These are phyloP conservation scores for Chamaenerion angustifolium DNA, from an alignment of 345 rosid genomes.

Conservation along the genomic window DNA sequence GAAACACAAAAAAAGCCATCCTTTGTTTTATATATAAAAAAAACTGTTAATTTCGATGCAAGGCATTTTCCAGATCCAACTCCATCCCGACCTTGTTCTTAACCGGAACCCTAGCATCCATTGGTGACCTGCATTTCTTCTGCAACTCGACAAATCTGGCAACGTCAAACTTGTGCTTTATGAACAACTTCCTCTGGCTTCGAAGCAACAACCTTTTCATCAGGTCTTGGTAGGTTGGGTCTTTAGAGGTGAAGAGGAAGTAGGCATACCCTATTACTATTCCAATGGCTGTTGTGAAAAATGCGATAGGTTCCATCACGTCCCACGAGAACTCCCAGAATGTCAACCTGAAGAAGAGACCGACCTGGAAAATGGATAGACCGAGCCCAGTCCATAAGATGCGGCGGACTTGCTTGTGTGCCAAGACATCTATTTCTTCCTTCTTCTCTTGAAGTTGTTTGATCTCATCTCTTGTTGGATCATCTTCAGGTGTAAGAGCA, in stretches of 20 bases:
- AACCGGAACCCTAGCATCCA: constrained; percentile 39
- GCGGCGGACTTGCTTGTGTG: constrained; percentile 82
- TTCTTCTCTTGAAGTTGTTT: constrained; percentile 48
- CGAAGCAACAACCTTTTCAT: constrained; percentile 81
- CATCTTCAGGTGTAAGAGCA: constrained; percentile 50
- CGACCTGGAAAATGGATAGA: constrained; percentile 38
- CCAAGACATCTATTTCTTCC: constrained; percentile 70
- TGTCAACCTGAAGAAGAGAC: constrained; percentile 69
- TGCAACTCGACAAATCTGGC: constrained; percentile 64
- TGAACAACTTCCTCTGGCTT: constrained; percentile 67
- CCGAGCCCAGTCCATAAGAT: constrained; percentile 71
- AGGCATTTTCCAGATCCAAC: constrained; percentile 58
- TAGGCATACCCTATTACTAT: constrained; percentile 76
- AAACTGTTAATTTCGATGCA: constrained; percentile 22
- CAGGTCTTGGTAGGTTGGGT: constrained; percentile 83
- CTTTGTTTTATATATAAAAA: too few species aligned
- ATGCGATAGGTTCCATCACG: constrained; percentile 91
- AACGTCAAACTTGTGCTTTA: constrained; percentile 45
- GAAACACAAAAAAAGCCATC: too few species aligned
- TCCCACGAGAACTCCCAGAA: constrained; percentile 99
- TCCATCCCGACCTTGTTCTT: constrained; percentile 51
- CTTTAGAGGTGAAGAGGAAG: constrained; percentile 75
- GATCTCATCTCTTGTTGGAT: constrained; percentile 48
- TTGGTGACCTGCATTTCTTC: constrained; percentile 30
- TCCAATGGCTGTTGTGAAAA: constrained; percentile 61